Evolutionary conservation across 2,329 filamentous ascomycete genomes (phyloP), one percentile per base, ranked within the genome.

Genomic region (Trichoderma sp.): DNA sequence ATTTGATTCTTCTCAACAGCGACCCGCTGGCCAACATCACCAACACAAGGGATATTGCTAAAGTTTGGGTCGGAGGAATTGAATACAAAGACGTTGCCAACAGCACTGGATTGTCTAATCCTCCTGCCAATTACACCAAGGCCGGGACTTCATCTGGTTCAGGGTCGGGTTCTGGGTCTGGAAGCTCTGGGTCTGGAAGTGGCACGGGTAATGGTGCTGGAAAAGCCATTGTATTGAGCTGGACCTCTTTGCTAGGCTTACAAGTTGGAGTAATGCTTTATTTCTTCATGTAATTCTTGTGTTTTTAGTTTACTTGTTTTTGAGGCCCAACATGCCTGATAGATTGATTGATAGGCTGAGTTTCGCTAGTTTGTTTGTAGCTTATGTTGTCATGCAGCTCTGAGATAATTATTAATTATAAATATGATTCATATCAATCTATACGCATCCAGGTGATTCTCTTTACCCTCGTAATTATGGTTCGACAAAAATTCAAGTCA

Each of bases 21-120:
- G 47, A 68, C 13, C 65, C 65, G 7, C 9, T 68, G 17, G n/a
- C 11, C 26, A 59, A 59, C n/a, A 68, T 68, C 15, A 59, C 65
- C 13, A 68, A 68, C 53, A 50, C 65, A 6, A 23, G 65, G 2
- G 65, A 68, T 20, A 68, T 68, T 50, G 55, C 65, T 0, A 68
- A 26, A 15, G 65, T 68, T 2, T 68, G 65, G 65, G 55, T 68
- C 12, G 65, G 65, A 34, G 65, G 65, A 17, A 68, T 68, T 5
- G 65, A 59, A 8, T 68, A 59, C 65, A 68, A 68, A 9, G 65
- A 61, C 3, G 12, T 68, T 68, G 65, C 65, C 7, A 50, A 68
- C 15, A 68, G 65, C 26, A 68, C 53, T 17, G 65, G 65, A 8
- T 2, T 34, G 26, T 61, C 36, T 26, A 68, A 68, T 34, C 53